Evolutionary conservation across 169 alveolate genomes (phyloP).

Genomic region (Cryptosporidium ubiquitum): DNA sequence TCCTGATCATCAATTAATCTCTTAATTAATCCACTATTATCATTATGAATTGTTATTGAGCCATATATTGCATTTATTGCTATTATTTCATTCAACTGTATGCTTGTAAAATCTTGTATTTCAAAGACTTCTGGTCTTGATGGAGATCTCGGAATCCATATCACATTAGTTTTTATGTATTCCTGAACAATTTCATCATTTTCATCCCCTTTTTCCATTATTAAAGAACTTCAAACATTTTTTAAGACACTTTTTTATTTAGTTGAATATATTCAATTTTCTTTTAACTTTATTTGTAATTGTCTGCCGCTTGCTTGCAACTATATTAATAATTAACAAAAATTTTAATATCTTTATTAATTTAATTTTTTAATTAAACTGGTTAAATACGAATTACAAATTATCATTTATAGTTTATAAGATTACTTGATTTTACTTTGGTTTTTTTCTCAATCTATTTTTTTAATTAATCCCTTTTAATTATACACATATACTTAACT

Average conservation of each 20-base stretch:
- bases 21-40: not conserved
- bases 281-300: not conserved
- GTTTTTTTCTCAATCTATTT: too few relatives aligned
- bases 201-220: not conserved
- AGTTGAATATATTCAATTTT: not conserved
- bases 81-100: constrained; percentile 36
- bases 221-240: not conserved
- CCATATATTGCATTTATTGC: constrained; percentile 73
- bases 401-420: too few relatives aligned
- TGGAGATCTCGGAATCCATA: constrained; percentile 35
- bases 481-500: too few relatives aligned
- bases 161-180: not conserved
- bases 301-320: constrained; percentile 2
- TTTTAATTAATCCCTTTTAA: too few relatives aligned
- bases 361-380: not conserved
- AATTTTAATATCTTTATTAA: not conserved
- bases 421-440: too few relatives aligned
- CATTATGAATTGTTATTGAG: constrained; percentile 12
- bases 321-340: not conserved
- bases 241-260: not conserved
- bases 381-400: too few relatives aligned
- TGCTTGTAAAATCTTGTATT: constrained; percentile 15
- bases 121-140: not conserved
- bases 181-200: constrained; percentile 7
- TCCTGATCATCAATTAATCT: not conserved